These are phyloP conservation scores for Salinomyces thailandicus DNA, from an alignment of 2,329 filamentous ascomycete genomes.

Conservation along the genomic window DNA sequence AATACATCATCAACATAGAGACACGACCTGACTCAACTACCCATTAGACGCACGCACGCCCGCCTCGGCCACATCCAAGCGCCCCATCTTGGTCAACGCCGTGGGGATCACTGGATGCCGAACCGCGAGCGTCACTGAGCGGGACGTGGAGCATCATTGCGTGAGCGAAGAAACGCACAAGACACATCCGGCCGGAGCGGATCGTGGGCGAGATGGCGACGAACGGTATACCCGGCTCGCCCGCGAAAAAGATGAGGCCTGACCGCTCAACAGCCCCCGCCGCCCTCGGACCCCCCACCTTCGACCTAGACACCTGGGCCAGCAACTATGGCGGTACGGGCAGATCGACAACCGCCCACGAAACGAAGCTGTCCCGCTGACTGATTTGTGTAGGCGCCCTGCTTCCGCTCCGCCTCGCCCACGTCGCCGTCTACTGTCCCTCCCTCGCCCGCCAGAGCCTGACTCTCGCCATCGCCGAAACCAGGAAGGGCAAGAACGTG, in stretches of 20 bases:
- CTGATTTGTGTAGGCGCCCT: too few species aligned
- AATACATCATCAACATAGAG: too few species aligned
- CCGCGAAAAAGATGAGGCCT: conserved; percentile 4
- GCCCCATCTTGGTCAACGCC: too few species aligned
- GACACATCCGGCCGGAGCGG: too few species aligned
- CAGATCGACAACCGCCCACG: neutral
- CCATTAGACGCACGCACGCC: too few species aligned
- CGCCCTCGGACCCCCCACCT: conserved; percentile 55
- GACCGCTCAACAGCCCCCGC: conserved; percentile 2
- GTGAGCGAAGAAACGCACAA: too few species aligned
- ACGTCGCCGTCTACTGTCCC: conserved; percentile 70
- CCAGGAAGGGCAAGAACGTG: conserved; percentile 66
- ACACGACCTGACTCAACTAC: too few species aligned
- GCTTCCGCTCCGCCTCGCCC: conserved; percentile 65
- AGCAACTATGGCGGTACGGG: conserved; percentile 69
- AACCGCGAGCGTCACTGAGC: neutral
- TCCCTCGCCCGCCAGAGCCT: conserved; percentile 70
- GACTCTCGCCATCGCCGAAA: conserved; percentile 63
- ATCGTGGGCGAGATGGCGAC: conserved; percentile 2
- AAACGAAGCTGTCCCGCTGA: conserved; percentile 1
- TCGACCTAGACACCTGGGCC: conserved; percentile 86
- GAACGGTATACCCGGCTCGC: conserved; percentile 2
- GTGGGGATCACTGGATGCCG: neutral
- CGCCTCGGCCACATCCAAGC: too few species aligned
- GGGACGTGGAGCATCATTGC: neutral